phyloP scores from a whole-genome alignment of 129 eudicot species.

The Flaveria bidentis region DNA sequence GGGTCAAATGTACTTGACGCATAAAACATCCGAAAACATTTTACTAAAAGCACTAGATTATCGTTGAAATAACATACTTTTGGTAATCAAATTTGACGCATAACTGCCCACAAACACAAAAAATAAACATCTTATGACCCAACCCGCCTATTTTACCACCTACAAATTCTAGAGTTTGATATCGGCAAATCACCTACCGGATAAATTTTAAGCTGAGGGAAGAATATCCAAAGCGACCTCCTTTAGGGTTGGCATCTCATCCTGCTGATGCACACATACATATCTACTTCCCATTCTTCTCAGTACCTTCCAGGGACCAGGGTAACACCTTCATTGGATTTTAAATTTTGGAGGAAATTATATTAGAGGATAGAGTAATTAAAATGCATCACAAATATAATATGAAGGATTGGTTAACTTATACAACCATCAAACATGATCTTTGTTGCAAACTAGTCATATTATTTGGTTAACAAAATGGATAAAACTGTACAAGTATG shows the following conservation, averaged over 20 bases:
- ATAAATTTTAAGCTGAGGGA: slow-evolving; percentile 56
- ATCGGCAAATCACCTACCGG: slow-evolving; percentile 19
- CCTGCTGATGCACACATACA: slow-evolving; percentile 75
- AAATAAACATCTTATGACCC: neutral
- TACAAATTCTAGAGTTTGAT: neutral
- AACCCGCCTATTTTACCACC: neutral
- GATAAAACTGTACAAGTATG: neutral
- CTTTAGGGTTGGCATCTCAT: slow-evolving; percentile 81
- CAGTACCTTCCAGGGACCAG: slow-evolving; percentile 93
- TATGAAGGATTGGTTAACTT: slow-evolving; percentile 13
- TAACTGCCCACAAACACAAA: neutral
- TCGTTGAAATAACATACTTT: neutral
- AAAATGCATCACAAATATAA: slow-evolving; percentile 18
- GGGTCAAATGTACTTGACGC: neutral
- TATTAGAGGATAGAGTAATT: neutral
- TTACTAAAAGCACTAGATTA: neutral
- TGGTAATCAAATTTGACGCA: neutral
- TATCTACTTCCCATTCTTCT: slow-evolving; percentile 57
- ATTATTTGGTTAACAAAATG: neutral
- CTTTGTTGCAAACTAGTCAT: slow-evolving; percentile 21
- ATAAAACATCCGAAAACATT: neutral
- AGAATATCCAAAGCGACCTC: slow-evolving; percentile 95
- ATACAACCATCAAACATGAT: slow-evolving; percentile 10
- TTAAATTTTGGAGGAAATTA: neutral
- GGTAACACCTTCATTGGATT: slow-evolving; percentile 61